Conservation (phyloP, 2,329 filamentous ascomycete genomes). For the Claviceps africana region DNA sequence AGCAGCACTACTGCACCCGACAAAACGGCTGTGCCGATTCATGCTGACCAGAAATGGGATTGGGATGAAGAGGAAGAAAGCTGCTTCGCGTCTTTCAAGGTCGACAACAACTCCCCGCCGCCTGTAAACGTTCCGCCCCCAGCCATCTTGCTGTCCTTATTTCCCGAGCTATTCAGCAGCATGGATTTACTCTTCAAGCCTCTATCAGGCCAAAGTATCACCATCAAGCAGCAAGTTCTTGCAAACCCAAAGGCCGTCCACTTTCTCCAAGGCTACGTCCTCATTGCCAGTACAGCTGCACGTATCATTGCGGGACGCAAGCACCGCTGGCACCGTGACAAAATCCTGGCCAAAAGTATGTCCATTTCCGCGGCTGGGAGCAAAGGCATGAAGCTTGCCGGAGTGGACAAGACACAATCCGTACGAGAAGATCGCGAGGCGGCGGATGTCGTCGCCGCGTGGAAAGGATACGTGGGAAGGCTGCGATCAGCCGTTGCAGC, state of each 20-base stretch:
- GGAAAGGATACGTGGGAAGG: constrained; percentile 62
- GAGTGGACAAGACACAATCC: constrained; percentile 72
- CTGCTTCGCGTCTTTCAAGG: constrained; percentile 11
- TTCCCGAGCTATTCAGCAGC: constrained; percentile 55
- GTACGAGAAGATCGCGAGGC: constrained; percentile 74
- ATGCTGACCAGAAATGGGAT: constrained; percentile 26
- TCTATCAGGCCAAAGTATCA: constrained; percentile 41
- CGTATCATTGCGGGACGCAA: constrained; percentile 75
- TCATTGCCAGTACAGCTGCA: constrained; percentile 53
- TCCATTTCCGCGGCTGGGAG: constrained; percentile 64
- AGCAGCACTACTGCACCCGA: constrained; percentile 9
- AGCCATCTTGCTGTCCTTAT: constrained; percentile 63
- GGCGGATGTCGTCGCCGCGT: constrained; percentile 59
- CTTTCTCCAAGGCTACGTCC: constrained; percentile 52
- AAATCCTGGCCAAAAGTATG: constrained; percentile 73
- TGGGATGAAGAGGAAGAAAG: constrained; percentile 30
- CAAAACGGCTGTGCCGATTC: constrained; percentile 11
- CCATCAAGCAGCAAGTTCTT: constrained; percentile 48
- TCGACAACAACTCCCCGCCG: constrained; percentile 32
- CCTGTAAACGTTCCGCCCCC: constrained; percentile 85
- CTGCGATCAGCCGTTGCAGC: constrained; percentile 59
- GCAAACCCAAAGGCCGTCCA: constrained; percentile 45
- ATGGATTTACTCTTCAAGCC: constrained; percentile 54
- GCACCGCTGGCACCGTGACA: constrained; percentile 81
- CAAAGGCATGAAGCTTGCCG: constrained; percentile 82